These are phyloP conservation scores for Cyclotella choctawhatcheeana DNA, from an alignment of 108 stramenopile genomes.

Conservation along the genomic window DNA sequence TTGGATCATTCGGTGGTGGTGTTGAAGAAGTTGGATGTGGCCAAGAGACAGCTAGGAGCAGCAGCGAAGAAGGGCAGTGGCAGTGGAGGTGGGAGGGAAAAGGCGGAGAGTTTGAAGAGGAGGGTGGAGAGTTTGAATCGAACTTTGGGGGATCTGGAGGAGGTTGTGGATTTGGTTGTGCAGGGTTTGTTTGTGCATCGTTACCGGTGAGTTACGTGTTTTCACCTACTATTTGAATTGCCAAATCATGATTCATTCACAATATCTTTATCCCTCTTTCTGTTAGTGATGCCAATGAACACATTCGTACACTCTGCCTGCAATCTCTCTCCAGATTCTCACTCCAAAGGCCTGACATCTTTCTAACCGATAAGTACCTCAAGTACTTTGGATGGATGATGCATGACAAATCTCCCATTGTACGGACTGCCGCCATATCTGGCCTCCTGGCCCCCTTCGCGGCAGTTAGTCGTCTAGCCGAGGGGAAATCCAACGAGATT, in stretches of 20 bases:
- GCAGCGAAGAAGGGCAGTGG: no score
- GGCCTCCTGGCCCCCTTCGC: constrained; percentile 72
- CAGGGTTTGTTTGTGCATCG: constrained; percentile 80
- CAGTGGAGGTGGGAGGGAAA: constrained; percentile 35
- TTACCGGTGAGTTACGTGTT: constrained; percentile 68
- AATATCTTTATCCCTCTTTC: no score
- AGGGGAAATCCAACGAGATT: constrained; percentile 33
- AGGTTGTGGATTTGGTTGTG: constrained; percentile 61
- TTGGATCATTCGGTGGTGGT: constrained; percentile 63
- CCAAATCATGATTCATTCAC: no score
- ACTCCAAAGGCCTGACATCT: constrained; percentile 80
- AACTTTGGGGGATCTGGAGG: constrained; percentile 64
- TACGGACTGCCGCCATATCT: constrained; percentile 70
- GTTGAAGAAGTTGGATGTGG: constrained; percentile 53
- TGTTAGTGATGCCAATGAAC: constrained; percentile 76
- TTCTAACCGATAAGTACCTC: constrained; percentile 82
- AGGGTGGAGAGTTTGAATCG: constrained; percentile 69
- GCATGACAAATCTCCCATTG: constrained; percentile 67
- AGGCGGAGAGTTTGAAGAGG: constrained; percentile 57
- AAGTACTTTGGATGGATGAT: constrained; percentile 94
- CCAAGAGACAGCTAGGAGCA: constrained; percentile 66
- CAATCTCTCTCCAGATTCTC: constrained; percentile 60
- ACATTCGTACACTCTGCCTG: constrained; percentile 77
- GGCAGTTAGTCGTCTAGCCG: constrained; percentile 36
- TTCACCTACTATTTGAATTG: no score